Evolutionary conservation across 208 protist species (phyloP).

Genomic region (Crithidia fasciculata): DNA sequence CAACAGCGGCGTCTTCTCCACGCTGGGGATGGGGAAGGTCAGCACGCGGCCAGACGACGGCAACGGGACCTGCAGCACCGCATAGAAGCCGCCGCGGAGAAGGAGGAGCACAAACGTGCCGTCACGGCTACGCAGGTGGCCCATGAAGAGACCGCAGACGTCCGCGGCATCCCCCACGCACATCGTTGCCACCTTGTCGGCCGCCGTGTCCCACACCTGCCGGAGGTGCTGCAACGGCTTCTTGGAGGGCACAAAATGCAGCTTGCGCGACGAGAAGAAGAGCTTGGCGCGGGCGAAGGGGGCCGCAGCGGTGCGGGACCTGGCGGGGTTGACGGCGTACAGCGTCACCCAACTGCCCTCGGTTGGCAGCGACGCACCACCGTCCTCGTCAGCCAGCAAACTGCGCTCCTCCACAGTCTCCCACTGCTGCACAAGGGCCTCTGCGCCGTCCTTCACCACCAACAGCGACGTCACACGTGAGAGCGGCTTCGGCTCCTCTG

Average conservation of each 20-base stretch:
- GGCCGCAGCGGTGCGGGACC: slow-evolving; percentile 45
- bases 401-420: slow-evolving; percentile 39
- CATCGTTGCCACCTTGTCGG: slow-evolving; percentile 8
- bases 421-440: slow-evolving; percentile 82
- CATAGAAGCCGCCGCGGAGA: slow-evolving; percentile 49
- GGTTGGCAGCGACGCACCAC: slow-evolving; percentile 44
- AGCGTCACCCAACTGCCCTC: slow-evolving; percentile 58
- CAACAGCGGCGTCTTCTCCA: slow-evolving; percentile 38
- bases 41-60: slow-evolving; percentile 44
- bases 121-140: slow-evolving; percentile 26
- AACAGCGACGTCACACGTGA: slow-evolving; percentile 64
- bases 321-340: slow-evolving; percentile 73
- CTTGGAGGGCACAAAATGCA: slow-evolving; percentile 53
- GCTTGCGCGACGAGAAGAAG: slow-evolving; percentile 56
- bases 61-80: slow-evolving; percentile 64
- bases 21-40: slow-evolving; percentile 37
- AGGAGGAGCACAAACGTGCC: slow-evolving; percentile 50
- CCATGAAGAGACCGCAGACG: slow-evolving; percentile 63
- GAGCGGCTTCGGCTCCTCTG: slow-evolving; percentile 20
- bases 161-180: slow-evolving; percentile 50
- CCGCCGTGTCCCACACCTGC: slow-evolving; percentile 12
- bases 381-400: slow-evolving; percentile 16
- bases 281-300: slow-evolving; percentile 74
- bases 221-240: slow-evolving; percentile 28
- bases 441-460: slow-evolving; percentile 44